Percentiles rank a stretch among this genome's conserved stretches.
phyloP scores from a whole-genome alignment of 495 filamentous ascomycete species.

The Penicillium maclennaniae region DNA sequence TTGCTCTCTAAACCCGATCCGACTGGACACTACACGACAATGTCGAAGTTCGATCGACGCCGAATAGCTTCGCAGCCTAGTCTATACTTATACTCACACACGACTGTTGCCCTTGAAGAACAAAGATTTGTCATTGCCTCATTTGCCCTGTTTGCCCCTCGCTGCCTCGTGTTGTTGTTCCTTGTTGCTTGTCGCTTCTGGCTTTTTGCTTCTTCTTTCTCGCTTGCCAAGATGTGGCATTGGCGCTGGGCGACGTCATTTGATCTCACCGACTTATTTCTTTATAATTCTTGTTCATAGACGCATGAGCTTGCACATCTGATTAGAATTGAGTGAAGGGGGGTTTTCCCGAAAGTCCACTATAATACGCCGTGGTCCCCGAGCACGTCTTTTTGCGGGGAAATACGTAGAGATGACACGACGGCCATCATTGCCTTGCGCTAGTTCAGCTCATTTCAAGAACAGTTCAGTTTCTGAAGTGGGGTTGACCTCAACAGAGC shows the following conservation, averaged over 20 bases:
- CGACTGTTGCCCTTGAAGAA: background rate
- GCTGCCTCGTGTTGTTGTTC: background rate
- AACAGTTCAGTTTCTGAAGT: background rate
- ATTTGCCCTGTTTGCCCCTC: background rate
- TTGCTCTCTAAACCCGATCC: background rate
- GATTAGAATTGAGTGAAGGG: background rate
- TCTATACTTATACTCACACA: background rate
- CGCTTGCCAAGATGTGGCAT: background rate
- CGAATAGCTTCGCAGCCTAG: background rate
- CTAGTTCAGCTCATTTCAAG: background rate
- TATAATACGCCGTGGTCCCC: background rate
- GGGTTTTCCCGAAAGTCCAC: background rate
- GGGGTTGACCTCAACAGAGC: conserved; percentile 2
- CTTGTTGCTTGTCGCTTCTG: too few species aligned
- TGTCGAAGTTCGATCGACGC: background rate
- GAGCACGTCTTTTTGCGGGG: conserved; percentile 3
- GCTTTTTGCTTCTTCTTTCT: background rate
- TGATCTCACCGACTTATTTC: background rate
- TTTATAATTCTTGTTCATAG: conserved; percentile 1
- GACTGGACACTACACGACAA: background rate
- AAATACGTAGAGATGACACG: background rate
- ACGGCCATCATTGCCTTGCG: background rate
- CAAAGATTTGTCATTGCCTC: background rate
- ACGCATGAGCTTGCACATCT: conserved; percentile 8
- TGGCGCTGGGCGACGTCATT: background rate